A percentile compares a stretch with the other conserved stretches of the same genome.
phyloP scores from a whole-genome alignment of 176 grass and related monocot species.

The Musa itinerans region DNA sequence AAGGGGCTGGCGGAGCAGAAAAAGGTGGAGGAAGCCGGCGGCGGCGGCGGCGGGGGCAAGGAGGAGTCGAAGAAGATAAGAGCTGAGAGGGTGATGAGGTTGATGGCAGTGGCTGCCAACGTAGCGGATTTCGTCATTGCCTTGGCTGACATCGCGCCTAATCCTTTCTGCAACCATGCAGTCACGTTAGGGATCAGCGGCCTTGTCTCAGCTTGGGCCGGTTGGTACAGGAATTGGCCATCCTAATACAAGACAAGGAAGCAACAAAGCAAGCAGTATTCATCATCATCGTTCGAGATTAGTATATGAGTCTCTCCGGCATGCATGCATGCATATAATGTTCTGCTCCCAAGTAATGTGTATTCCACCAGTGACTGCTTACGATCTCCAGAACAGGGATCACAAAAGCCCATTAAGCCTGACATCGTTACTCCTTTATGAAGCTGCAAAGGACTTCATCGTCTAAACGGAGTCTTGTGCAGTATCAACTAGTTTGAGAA shows the following conservation, averaged over 20 bases:
- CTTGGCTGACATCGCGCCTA: slow-evolving; percentile 72
- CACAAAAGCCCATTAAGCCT: slow-evolving; percentile 97
- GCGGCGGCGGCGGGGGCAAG: not conserved
- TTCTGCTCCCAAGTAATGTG: slow-evolving; percentile 2
- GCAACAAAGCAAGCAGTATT: no score
- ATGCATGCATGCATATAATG: no score
- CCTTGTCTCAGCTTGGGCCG: slow-evolving; percentile 89
- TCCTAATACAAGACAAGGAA: slow-evolving; percentile 23
- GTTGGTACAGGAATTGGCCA: slow-evolving; percentile 94
- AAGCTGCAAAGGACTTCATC: slow-evolving; percentile 32
- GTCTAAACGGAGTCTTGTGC: not conserved
- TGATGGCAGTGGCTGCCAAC: slow-evolving; percentile 80
- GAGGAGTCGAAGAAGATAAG: slow-evolving; percentile 41
- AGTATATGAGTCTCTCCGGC: no score
- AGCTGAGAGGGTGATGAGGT: slow-evolving; percentile 80
- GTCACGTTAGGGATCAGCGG: slow-evolving; percentile 85
- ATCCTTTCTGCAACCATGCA: slow-evolving; percentile 81
- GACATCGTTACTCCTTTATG: slow-evolving; percentile 94
- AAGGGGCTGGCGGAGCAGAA: slow-evolving; percentile 46
- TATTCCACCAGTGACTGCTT: slow-evolving; percentile 76
- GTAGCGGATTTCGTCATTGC: slow-evolving; percentile 61
- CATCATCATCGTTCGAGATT: no score
- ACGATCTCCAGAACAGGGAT: slow-evolving; percentile 73
- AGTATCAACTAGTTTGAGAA: not conserved
- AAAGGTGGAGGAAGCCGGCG: slow-evolving; percentile 6